Evolutionary conservation across 257 asterid species (phyloP).

Genomic region (Lantana camara): DNA sequence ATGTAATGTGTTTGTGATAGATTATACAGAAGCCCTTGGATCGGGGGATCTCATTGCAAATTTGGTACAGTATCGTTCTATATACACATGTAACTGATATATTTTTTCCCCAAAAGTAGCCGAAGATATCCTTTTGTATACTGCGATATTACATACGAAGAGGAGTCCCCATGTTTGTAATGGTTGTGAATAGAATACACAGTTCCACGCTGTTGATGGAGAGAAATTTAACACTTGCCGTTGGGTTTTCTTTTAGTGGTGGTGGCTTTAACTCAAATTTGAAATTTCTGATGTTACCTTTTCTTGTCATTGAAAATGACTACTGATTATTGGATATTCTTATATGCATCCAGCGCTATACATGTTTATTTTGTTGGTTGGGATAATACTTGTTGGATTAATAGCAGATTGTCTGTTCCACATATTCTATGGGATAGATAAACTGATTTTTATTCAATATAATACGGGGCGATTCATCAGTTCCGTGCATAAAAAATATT

Average conservation of each 20-base stretch:
- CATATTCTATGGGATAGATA: no score
- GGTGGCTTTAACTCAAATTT: no score
- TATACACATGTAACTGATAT: slow-evolving; percentile 15
- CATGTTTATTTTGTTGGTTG: no score
- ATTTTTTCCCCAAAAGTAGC: slow-evolving; percentile 8
- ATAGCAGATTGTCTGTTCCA: no score
- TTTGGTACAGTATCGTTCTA: slow-evolving; percentile 9
- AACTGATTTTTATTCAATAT: no score
- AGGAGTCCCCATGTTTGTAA: slow-evolving; percentile 10
- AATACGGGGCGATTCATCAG: no score
- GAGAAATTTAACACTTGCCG: not conserved
- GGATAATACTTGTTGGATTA: no score
- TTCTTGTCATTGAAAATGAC: no score
- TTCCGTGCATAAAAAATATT: no score
- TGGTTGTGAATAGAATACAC: slow-evolving; percentile 23
- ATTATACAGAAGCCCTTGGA: slow-evolving; percentile 21
- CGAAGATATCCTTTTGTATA: slow-evolving; percentile 18
- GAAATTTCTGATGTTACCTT: no score
- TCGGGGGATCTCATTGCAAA: slow-evolving; percentile 28
- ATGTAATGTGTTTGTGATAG: slow-evolving; percentile 2
- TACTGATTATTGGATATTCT: no score
- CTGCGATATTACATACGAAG: slow-evolving; percentile 9
- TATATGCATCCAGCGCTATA: no score
- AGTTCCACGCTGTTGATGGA: not conserved
- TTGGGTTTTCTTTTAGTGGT: not conserved